Evolutionary conservation across 2,329 filamentous ascomycete species (phyloP), one percentile per base, ranked within the genome.

Genomic region (Elsinoe fawcettii): DNA sequence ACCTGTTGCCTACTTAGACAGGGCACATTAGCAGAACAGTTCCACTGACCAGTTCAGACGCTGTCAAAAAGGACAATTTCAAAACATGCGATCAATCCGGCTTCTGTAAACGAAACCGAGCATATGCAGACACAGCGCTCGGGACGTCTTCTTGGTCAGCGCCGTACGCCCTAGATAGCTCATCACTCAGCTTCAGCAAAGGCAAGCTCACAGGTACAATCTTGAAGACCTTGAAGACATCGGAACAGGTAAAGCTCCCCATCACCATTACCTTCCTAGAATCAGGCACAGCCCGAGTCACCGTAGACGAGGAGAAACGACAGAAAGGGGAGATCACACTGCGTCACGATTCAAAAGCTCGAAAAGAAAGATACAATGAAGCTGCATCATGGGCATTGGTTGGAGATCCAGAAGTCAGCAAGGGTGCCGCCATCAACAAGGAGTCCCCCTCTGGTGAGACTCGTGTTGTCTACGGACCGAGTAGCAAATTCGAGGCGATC

Each of bases 311-410:
- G 72, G 88, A 96, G 74, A 90, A 84, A 74, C 82, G 93, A 59
- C 82, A 87, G 71, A 92, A 92, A 67, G 89, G 90, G 57, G 86
- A 96, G 3, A 95, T 99, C 60, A 85, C 90, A 63, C 77, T 99
- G 58, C 81, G 93, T 59, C 87, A 96, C 70, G 82, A 85, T 65
- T 96, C 93, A 72, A 83, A 83, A 64, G 86, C 82, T 5, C 82
- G 90, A 64, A 97, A 97, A 73, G 89, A 97, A 70, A 82, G 93
- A 61, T 99, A 97, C 71, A 95, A 96, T 65, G 93, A 96, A 72
- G 87, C 86, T 12, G 87, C 87, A 63, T 83, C 88, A 62, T 95
- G 89, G 86, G 83, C 86, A 20, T 80, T 99, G 61, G 88, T 95
- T 44, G 92, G 90, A 57, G 90, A 89, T 1, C 75, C 92, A 55